Conservation (phyloP, 1,284 basidiomycete genomes). For the Moesziomyces globuligerus region DNA sequence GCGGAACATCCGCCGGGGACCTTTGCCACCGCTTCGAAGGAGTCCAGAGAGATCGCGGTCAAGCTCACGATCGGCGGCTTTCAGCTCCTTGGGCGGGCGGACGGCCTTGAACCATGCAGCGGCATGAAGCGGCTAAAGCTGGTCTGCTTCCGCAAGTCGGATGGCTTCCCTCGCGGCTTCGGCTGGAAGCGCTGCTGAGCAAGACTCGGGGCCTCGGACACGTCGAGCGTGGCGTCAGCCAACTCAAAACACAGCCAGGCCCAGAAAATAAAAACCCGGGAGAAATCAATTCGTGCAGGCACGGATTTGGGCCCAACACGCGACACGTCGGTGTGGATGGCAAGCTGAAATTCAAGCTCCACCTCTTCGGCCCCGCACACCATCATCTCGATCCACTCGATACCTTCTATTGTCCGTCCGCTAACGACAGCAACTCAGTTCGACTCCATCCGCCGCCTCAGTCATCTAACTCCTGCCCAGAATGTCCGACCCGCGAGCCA, state of each 20-base stretch:
- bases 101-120: neutral
- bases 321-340: neutral
- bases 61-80: neutral
- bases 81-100: neutral
- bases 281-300: neutral
- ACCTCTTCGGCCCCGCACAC: neutral
- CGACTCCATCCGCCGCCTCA: neutral
- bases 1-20: no score
- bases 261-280: neutral
- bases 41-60: neutral
- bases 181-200: no score
- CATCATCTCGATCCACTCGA: neutral
- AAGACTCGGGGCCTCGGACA: neutral
- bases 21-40: neutral
- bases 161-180: neutral
- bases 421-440: neutral
- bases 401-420: neutral
- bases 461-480: neutral
- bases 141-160: neutral
- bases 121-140: neutral
- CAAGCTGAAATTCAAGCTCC: neutral
- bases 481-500: conserved; percentile 55
- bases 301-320: neutral
- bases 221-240: neutral
- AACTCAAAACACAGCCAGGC: neutral